Evolutionary conservation across 2,329 filamentous ascomycete genomes (phyloP).

Genomic region (Amauroascus verrucosus): DNA sequence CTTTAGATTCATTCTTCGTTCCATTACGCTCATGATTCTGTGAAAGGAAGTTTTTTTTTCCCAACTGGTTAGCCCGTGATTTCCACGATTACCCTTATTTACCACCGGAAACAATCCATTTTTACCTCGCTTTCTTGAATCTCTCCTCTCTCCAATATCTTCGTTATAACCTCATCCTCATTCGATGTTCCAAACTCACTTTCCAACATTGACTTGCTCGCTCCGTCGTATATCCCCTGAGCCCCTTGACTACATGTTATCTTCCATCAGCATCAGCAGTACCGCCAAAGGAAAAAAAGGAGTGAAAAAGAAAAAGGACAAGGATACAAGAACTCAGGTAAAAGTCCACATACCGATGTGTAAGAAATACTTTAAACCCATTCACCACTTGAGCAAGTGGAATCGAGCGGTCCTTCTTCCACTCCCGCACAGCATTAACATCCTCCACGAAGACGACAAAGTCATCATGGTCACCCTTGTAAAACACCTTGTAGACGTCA

Average conservation of each 20-base stretch:
- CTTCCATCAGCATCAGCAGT: no score
- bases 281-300: neutral
- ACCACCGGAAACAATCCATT: neutral
- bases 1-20: conserved; percentile 22
- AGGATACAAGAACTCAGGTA: conserved; percentile 10
- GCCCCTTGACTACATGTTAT: conserved; percentile 68
- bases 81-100: neutral
- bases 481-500: conserved; percentile 67
- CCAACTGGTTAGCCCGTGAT: neutral
- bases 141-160: conserved; percentile 68
- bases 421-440: conserved; percentile 59
- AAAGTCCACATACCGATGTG: conserved; percentile 77
- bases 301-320: neutral
- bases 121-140: conserved; percentile 52
- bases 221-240: conserved; percentile 67
- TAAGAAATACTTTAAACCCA: conserved; percentile 79
- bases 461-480: conserved; percentile 63
- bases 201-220: conserved; percentile 64
- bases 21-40: conserved; percentile 28
- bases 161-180: conserved; percentile 69
- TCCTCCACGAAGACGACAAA: conserved; percentile 58
- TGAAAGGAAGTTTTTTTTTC: neutral
- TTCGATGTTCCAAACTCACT: conserved; percentile 76
- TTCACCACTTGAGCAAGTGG: conserved; percentile 78
- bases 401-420: conserved; percentile 67